Percentiles rank a stretch among this genome's conserved stretches.
These are phyloP conservation scores for Pinus albicaulis DNA, from an alignment of 75 land plant genomes.

Conservation along the genomic window DNA sequence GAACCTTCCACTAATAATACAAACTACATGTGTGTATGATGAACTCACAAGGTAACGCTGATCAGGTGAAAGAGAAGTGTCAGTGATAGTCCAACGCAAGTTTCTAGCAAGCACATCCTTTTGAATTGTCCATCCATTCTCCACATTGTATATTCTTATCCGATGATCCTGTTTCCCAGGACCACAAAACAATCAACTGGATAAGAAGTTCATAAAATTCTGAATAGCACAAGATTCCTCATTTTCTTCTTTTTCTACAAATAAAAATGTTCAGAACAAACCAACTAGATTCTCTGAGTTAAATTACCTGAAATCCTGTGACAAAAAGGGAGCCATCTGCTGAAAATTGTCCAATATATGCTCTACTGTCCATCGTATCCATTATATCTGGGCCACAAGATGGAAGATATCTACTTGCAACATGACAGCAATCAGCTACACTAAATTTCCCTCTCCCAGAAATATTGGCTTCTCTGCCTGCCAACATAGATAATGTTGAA, in stretches of 20 bases:
- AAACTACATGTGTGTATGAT: neutral
- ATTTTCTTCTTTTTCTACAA: neutral
- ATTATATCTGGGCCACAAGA: slow-evolving; percentile 59
- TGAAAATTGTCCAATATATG: slow-evolving; percentile 90
- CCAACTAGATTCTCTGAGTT: neutral
- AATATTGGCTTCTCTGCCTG: slow-evolving; percentile 58
- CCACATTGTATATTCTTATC: slow-evolving; percentile 77
- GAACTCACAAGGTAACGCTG: slow-evolving; percentile 68
- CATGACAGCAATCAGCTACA: slow-evolving; percentile 65
- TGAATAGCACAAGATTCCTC: neutral
- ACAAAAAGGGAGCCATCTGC: slow-evolving; percentile 84
- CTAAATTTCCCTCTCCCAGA: slow-evolving; percentile 70
- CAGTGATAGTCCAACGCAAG: slow-evolving; percentile 90
- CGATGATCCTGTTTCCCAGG: slow-evolving; percentile 54
- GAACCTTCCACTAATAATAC: neutral
- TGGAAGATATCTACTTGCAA: slow-evolving; percentile 70
- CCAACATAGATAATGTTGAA: slow-evolving; percentile 59
- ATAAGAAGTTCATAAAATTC: neutral
- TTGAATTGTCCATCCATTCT: slow-evolving; percentile 65
- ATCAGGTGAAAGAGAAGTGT: slow-evolving; percentile 90
- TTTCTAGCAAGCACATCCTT: slow-evolving; percentile 73
- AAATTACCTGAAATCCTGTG: slow-evolving; percentile 83
- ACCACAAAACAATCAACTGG: slow-evolving; percentile 3
- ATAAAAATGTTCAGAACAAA: neutral
- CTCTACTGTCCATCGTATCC: slow-evolving; percentile 57